phyloP scores from a whole-genome alignment of 2,329 filamentous ascomycete species.

The Fusarium musae region DNA sequence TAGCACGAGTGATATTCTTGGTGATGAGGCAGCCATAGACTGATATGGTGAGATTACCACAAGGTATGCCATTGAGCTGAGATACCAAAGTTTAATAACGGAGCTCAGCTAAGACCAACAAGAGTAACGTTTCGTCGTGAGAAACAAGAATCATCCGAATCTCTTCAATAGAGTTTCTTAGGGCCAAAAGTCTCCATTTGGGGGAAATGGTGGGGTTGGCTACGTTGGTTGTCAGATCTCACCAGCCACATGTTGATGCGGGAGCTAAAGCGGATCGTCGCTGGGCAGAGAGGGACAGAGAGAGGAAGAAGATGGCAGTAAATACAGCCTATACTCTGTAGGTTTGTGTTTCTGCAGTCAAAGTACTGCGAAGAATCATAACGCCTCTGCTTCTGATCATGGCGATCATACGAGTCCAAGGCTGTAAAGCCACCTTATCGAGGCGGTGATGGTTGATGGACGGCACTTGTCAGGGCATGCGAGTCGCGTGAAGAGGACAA shows the following conservation, averaged over 20 bases:
- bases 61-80: neutral
- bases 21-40: neutral
- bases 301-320: neutral
- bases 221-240: conserved; percentile 23
- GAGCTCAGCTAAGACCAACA: neutral
- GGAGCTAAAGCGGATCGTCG: conserved; percentile 30
- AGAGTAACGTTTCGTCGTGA: neutral
- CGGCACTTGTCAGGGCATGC: conserved; percentile 7
- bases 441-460: neutral
- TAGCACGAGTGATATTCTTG: neutral
- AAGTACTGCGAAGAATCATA: too few relatives aligned
- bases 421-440: neutral
- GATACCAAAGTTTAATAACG: neutral
- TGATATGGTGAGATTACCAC: neutral
- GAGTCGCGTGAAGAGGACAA: neutral
- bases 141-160: neutral
- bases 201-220: conserved; percentile 2
- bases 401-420: neutral
- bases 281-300: neutral
- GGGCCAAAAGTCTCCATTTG: neutral
- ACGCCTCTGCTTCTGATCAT: too few relatives aligned
- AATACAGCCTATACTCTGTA: neutral
- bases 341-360: neutral
- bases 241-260: conserved; percentile 35
- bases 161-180: neutral